phyloP scores from a whole-genome alignment of 768 basidiomycete genomes.

The Pulveroboletus sp. region DNA sequence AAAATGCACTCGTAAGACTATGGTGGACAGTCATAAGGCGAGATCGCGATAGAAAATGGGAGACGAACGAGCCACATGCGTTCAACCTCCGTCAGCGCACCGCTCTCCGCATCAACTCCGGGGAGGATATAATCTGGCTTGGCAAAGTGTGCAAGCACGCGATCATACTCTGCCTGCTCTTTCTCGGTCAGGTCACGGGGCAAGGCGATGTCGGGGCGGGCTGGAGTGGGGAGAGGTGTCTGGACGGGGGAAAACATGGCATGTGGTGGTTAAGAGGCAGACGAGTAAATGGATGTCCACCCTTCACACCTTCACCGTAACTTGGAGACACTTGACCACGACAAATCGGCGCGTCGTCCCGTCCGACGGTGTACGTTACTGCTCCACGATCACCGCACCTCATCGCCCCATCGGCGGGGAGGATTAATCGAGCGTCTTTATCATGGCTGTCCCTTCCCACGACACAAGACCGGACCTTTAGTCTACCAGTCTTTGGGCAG shows the following conservation, averaged over 20 bases:
- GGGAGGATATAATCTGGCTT: conserved; percentile 48
- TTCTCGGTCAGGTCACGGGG: conserved; percentile 36
- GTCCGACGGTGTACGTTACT: background rate
- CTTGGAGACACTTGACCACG: background rate
- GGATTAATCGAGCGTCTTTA: too few relatives aligned
- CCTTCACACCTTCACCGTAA: background rate
- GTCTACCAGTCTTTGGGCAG: background rate
- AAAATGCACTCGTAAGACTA: conserved; percentile 69
- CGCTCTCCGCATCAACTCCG: conserved; percentile 35
- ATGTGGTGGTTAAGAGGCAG: background rate
- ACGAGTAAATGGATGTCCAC: background rate
- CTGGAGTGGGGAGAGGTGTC: conserved; percentile 22
- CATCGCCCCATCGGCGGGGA: too few relatives aligned
- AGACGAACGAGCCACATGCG: conserved; percentile 68
- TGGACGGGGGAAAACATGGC: conserved; percentile 13
- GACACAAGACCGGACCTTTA: too few relatives aligned
- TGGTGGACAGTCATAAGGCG: background rate
- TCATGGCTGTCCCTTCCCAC: too few relatives aligned
- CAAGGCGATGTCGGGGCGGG: conserved; percentile 27
- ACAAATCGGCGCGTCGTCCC: background rate
- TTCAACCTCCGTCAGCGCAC: conserved; percentile 56
- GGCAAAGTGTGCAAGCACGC: conserved; percentile 56
- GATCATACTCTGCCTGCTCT: conserved; percentile 47
- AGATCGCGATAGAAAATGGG: background rate
- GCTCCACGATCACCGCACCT: background rate